Percentiles rank a stretch among this genome's conserved stretches.
These are phyloP conservation scores for Talaromyces marneffei DNA, from an alignment of 2,329 filamentous ascomycete species.

Conservation along the genomic window DNA sequence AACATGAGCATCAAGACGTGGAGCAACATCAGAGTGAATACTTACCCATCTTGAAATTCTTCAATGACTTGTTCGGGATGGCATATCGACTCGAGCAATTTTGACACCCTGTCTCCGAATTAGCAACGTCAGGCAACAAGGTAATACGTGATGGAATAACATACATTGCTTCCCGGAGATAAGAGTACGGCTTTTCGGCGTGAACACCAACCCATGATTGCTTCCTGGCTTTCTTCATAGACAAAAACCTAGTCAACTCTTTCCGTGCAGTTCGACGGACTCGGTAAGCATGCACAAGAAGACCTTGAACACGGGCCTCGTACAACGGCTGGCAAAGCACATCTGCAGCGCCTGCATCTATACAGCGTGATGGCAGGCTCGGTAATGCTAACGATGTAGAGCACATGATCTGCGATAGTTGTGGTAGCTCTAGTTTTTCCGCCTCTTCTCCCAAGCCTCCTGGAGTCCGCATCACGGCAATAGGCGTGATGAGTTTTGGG, in stretches of 20 bases:
- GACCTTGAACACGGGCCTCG: conserved; percentile 63
- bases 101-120: conserved; percentile 57
- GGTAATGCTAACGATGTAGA: conserved; percentile 42
- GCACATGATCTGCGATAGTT: background rate
- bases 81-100: conserved; percentile 84
- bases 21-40: conserved; percentile 4
- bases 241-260: conserved; percentile 66
- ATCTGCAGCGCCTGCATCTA: conserved; percentile 82
- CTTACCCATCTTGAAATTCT: conserved; percentile 57
- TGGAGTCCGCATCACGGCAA: conserved; percentile 40
- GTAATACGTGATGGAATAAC: conserved; percentile 17
- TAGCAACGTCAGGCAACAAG: background rate
- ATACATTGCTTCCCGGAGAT: conserved; percentile 80
- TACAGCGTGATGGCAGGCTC: conserved; percentile 60
- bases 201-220: conserved; percentile 87
- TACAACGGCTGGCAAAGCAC: conserved; percentile 76
- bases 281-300: conserved; percentile 79
- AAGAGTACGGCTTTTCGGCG: conserved; percentile 80
- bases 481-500: conserved; percentile 45
- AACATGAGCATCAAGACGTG: conserved; percentile 9
- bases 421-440: background rate
- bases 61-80: conserved; percentile 59
- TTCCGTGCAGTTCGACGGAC: conserved; percentile 69
- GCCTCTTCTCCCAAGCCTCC: conserved; percentile 6
- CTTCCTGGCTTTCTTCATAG: conserved; percentile 69